A percentile compares a stretch with the other conserved stretches of the same genome.
These are phyloP conservation scores for Phytophthora kernoviae DNA, from an alignment of 352 stramenopile genomes.

Conservation along the genomic window DNA sequence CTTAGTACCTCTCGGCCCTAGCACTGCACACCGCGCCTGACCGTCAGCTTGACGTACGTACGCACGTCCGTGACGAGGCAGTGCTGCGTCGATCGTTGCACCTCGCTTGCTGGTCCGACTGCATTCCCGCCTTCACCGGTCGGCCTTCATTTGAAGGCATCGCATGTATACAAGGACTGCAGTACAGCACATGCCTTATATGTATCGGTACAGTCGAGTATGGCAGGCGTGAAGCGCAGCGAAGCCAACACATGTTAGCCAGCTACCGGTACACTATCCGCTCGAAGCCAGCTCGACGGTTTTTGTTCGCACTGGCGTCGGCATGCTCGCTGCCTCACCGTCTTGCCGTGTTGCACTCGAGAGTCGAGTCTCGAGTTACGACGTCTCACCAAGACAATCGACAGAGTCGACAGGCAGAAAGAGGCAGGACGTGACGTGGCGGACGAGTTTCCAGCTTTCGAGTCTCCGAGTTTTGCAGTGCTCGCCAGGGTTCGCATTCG, in stretches of 20 bases:
- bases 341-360: neutral
- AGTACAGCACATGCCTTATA: too few species aligned
- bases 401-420: neutral
- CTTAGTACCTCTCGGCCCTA: neutral
- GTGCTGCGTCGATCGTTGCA: too few species aligned
- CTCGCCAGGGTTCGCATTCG: neutral
- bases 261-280: neutral
- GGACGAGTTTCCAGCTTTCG: neutral
- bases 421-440: neutral
- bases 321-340: neutral
- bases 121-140: too few species aligned
- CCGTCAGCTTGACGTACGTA: too few species aligned
- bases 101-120: too few species aligned
- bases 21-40: neutral
- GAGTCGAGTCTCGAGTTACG: too few species aligned
- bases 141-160: too few species aligned
- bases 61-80: too few species aligned
- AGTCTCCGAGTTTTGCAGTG: neutral
- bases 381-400: conserved; percentile 2
- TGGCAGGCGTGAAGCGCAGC: too few species aligned
- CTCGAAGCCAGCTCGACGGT: conserved; percentile 1
- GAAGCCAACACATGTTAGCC: too few species aligned
- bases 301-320: conserved; percentile 1
- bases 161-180: too few species aligned
- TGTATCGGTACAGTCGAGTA: too few species aligned